Percentiles rank a stretch among this genome's conserved stretches.
Conservation (phyloP, 768 basidiomycete species). For the Amanita phalloides region DNA sequence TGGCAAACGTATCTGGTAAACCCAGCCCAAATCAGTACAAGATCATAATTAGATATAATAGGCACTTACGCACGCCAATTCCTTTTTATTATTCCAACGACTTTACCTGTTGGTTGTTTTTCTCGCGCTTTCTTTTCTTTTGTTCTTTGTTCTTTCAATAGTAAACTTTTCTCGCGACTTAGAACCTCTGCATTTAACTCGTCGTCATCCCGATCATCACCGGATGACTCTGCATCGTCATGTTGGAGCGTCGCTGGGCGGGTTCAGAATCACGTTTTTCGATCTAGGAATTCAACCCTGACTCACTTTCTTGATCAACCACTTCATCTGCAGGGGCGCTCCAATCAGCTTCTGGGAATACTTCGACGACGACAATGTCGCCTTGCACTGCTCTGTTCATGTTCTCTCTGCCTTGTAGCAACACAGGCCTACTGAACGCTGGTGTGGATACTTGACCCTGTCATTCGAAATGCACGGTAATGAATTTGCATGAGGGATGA, state of each 20-base stretch:
- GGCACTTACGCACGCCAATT: conserved; percentile 85
- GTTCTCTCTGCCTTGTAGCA: conserved; percentile 80
- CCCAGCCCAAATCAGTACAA: not conserved
- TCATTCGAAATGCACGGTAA: not conserved
- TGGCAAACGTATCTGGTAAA: conserved; percentile 79
- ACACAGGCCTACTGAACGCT: conserved; percentile 63
- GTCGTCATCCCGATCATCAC: conserved; percentile 39
- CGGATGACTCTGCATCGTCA: conserved; percentile 76
- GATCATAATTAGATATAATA: not conserved
- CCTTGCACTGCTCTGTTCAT: conserved; percentile 96
- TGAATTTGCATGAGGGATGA: not conserved
- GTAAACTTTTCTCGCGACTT: conserved; percentile 30
- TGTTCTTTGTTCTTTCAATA: conserved; percentile 26
- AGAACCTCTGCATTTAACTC: conserved; percentile 28
- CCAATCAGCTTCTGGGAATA: conserved; percentile 86
- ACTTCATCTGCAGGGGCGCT: conserved; percentile 88
- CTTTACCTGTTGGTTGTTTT: conserved; percentile 82
- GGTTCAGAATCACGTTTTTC: not conserved
- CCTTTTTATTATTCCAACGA: conserved; percentile 89
- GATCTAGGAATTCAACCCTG: no score
- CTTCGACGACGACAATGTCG: conserved; percentile 84
- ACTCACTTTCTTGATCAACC: conserved; percentile 78
- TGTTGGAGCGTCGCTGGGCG: conserved; percentile 65
- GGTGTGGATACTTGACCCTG: conserved; percentile 77
- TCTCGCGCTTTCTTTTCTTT: conserved; percentile 21